Evolutionary conservation across 1,284 basidiomycete species (phyloP).

Genomic region (Ustilago tritici): DNA sequence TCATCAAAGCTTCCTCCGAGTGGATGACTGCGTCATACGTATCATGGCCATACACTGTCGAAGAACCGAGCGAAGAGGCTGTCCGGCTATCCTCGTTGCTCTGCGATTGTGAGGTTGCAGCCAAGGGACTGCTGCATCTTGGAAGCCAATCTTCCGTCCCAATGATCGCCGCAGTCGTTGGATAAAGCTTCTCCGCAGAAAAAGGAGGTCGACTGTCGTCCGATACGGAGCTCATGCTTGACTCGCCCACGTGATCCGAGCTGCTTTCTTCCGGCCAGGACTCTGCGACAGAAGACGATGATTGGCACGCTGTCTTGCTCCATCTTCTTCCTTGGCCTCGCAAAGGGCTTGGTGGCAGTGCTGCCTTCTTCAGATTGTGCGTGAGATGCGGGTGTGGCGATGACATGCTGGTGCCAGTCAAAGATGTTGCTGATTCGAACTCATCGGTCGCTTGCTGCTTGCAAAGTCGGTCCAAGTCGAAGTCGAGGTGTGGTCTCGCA

Average conservation of each 20-base stretch:
- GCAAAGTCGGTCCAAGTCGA: constrained; percentile 28
- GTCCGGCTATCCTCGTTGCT: constrained; percentile 26
- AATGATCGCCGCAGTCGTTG: neutral
- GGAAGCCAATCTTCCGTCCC: constrained; percentile 22
- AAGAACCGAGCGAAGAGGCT: constrained; percentile 37
- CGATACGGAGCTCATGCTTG: constrained; percentile 39
- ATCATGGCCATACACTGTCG: constrained; percentile 30
- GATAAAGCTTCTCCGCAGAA: constrained; percentile 20
- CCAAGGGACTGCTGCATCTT: constrained; percentile 16
- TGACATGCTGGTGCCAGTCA: constrained; percentile 15
- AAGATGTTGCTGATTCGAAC: neutral
- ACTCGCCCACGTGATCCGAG: constrained; percentile 34
- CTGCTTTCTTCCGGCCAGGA: constrained; percentile 38
- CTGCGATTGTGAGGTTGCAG: neutral
- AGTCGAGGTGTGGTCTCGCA: constrained; percentile 43
- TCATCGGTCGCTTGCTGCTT: neutral
- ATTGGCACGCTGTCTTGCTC: constrained; percentile 20
- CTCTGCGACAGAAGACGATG: constrained; percentile 29
- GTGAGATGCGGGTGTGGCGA: neutral
- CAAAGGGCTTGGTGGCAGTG: constrained; percentile 14
- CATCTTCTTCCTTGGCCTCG: constrained; percentile 13
- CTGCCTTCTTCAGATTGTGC: constrained; percentile 8
- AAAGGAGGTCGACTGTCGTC: constrained; percentile 34
- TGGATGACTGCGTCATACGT: constrained; percentile 13
- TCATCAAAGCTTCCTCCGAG: neutral